Evolutionary conservation across 768 basidiomycete species (phyloP), one percentile per base, ranked within the genome.

Genomic region (Hericium coralloides): DNA sequence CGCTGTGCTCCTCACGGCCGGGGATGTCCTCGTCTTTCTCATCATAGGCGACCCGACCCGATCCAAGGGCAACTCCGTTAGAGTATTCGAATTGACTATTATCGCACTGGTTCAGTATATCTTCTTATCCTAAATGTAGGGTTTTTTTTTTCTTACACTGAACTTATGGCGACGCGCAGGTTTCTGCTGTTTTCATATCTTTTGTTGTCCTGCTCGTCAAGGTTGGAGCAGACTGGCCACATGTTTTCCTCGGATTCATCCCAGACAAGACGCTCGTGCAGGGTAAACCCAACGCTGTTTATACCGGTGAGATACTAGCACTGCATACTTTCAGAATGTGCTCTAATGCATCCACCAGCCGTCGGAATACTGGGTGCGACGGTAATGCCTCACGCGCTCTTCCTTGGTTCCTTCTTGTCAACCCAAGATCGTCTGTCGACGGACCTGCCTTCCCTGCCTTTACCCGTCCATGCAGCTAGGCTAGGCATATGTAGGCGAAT

Each of bases 301-400:
- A 87, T 64, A 83, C 80, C 0, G 84, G 87, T 87, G 64, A 45
- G 80, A 69, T 8, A 63, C 49, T 15, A 49, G 59, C 45, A 39
- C 55, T 72, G 70, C 59, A 55, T 69, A 57, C 62, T 65, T 4
- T 66, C 68, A 54, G 69, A 69, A 49, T 61, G 65, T 18, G 56
- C n/a, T 47, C 36, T 45, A 22, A 31, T 31, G 4, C 12, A 48
- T 52, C 20, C 7, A 45, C 18, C 59, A 84, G 83, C 84, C 31
- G 81, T 88, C 55, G 87, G 87, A 38, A 84, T 91, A 52, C 65
- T 89, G 1, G 86, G 88, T 31, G 91, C 92, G 1, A 97, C 92
- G 2, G 85, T 93, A 58, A 95, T 95, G 93, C 93, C 93, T 0
- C 93, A 95, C 68, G 87, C 86, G 58, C 75, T 97, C n/a, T 93